Percentiles rank a stretch among this genome's conserved stretches.
phyloP scores from a whole-genome alignment of 2,329 filamentous ascomycete genomes.

The Pezicula radicicola region DNA sequence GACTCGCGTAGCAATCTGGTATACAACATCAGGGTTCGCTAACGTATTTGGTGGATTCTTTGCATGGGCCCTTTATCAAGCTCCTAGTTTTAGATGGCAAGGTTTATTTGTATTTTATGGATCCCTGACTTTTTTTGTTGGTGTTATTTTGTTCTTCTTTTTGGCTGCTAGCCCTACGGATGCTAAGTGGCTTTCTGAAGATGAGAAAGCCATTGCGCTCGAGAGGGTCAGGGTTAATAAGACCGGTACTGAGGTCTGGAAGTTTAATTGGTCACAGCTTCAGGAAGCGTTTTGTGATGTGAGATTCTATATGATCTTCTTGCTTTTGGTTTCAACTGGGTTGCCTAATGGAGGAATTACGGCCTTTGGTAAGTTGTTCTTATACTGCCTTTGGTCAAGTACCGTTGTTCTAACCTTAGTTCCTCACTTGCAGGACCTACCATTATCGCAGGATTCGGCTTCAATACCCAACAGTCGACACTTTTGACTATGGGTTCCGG shows the following conservation, averaged over 20 bases:
- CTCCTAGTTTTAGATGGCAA: conserved; percentile 23
- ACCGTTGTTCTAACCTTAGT: not conserved
- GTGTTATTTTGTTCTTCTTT: not conserved
- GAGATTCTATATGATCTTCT: not conserved
- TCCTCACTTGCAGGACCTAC: not conserved
- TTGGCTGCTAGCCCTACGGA: not conserved
- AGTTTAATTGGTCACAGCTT: conserved; percentile 45
- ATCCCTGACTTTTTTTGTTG: not conserved
- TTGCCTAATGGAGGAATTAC: conserved; percentile 33
- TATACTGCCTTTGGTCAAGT: no score
- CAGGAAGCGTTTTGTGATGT: conserved; percentile 39
- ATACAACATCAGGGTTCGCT: conserved; percentile 59
- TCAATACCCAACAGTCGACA: not conserved
- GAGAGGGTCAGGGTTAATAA: conserved; percentile 51
- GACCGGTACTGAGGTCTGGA: conserved; percentile 47
- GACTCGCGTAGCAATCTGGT: conserved; percentile 59
- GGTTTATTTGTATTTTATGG: conserved; percentile 37
- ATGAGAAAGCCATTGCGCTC: conserved; percentile 40
- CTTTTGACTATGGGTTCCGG: not conserved
- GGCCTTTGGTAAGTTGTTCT: not conserved
- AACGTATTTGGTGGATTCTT: conserved; percentile 58
- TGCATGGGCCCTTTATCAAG: conserved; percentile 33
- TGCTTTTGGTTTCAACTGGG: no score
- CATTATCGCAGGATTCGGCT: not conserved
- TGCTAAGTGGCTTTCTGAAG: conserved; percentile 23